Evolutionary conservation across 495 filamentous ascomycete genomes (phyloP), one percentile per base, ranked within the genome.

Genomic region (Neurospora cerealis): DNA sequence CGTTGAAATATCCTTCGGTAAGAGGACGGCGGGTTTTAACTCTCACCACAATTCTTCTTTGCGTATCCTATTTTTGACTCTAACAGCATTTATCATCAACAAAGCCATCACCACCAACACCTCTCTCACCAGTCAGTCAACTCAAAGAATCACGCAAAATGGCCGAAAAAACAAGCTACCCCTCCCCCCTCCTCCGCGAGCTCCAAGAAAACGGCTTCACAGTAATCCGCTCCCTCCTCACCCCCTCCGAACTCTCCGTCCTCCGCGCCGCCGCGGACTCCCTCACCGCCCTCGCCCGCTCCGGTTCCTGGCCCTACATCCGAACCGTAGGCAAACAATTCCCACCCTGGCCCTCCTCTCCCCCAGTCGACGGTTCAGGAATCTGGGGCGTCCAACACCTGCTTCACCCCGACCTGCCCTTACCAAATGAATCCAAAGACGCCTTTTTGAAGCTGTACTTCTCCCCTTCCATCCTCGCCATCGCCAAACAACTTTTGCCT

Each of bases 361-460:
- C 85, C 0, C 83, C 84, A 13, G 41, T 74, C 1, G 11, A 21
- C 0, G 83, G 86, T 70, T 83, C 82, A 0, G 92, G 92, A 28
- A 93, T 96, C 81, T 96, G 93, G 93, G 93, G 93, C 73, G 89
- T 95, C 10, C 93, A 95, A 85, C 92, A 94, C 81, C 88, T 96
- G 1, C 82, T 96, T 72, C 90, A 96, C 81, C 93, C 93, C 0
- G 78, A 83, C 7, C 87, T 93, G 74, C 79, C 80, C 13, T 1
- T 77, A 5, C 15, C 70, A 1, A 1, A 7, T 1, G 84, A 86
- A n/a, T n/a, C n/a, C n/a, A 82, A 86, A 24, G 76, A 78, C 1
- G 79, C 81, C 7, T 94, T 94, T 81, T 85, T 87, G 10, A 70
- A 79, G 28, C 83, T 86, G 70, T 96, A 96, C 81, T 95, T 96